Evolutionary conservation across 2,329 filamentous ascomycete genomes (phyloP).

Genomic region (Ceratocystiopsis minuta): DNA sequence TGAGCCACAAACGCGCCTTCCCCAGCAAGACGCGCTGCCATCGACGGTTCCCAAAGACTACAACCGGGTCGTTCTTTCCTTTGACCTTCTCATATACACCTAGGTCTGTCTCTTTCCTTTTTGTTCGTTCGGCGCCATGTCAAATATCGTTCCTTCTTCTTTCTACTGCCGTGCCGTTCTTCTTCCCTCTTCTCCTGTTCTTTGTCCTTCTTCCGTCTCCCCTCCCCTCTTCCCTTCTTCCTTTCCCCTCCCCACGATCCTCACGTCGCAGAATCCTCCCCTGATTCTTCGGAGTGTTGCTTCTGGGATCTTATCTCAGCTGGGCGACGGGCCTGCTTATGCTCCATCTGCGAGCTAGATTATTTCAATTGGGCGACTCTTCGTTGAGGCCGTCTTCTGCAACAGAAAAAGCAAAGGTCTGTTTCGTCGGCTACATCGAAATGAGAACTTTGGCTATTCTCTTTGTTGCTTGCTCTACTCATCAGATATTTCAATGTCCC

Average conservation of each 20-base stretch:
- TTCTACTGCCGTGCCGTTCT: not conserved
- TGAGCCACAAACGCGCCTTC: constrained; percentile 6
- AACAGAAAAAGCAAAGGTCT: not conserved
- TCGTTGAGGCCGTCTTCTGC: constrained; percentile 1
- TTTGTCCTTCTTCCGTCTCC: not conserved
- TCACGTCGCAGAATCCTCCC: not conserved
- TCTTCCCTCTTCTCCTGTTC: not conserved
- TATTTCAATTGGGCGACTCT: constrained; percentile 3
- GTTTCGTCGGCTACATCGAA: no score
- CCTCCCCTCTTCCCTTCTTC: not conserved
- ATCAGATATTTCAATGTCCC: not conserved
- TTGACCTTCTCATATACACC: no score
- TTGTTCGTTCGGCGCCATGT: not conserved
- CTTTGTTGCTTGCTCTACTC: not conserved
- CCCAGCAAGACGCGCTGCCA: not conserved
- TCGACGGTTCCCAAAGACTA: no score
- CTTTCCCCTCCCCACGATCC: not conserved
- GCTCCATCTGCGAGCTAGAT: not conserved
- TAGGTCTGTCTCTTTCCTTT: not conserved
- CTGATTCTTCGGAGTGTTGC: not conserved
- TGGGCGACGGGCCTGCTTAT: no score
- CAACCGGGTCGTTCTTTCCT: constrained; percentile 3
- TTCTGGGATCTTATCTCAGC: no score
- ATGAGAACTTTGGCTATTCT: no score
- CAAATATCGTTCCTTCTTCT: not conserved